Base-by-base conservation (phyloP, 2,329 filamentous ascomycete species). In the Fusarium verticillioides region DNA sequence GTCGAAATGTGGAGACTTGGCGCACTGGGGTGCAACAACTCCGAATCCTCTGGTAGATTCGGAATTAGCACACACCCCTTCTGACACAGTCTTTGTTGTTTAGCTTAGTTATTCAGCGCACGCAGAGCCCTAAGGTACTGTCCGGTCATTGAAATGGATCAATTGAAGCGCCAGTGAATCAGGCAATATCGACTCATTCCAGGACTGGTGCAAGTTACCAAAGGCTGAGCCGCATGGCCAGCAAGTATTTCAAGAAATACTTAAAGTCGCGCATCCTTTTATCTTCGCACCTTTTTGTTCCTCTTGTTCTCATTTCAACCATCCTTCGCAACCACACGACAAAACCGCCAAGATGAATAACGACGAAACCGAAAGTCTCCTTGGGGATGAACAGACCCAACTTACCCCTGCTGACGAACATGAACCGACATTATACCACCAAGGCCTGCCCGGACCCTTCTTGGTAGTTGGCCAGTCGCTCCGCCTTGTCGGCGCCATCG, bases 321-420 rank as follows among this genome's bases (percentile, higher is more conserved):
- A 50, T 50, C 8, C 7, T 0, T 34, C 47, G 0, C 3, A 23
- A 50, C 1, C 7, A 2, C 8, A 12, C 10, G 13, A 18, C 8
- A 7, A 32, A 2, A 18, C 1, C 5, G 2, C 2, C 30, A 34
- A 11, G 3, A 50, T 50, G 47, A 23, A 5, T 11, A 9, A 34
- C 16, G 7, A 34, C 4, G 21, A 50, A 2, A 34, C 21, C 3
- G 4, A 5, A 13, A 19, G 2, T 4, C 4, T 7, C 0, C 2
- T 8, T 2, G 7, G 7, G 4, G 2, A 32, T 0, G 10, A 50
- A 3, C 46, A 49, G 28, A 23, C 21, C 1, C 28, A 18, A 12
- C 4, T 1, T 2, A 6, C 28, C 15, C 7, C 5, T 6, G 1
- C 0, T 9, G 21, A 34, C 2, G 28, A 34, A 21, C 30, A 34